Evolutionary conservation across 2,329 filamentous ascomycete species (phyloP), one percentile per base, ranked within the genome.

Genomic region (Fusarium coicis): DNA sequence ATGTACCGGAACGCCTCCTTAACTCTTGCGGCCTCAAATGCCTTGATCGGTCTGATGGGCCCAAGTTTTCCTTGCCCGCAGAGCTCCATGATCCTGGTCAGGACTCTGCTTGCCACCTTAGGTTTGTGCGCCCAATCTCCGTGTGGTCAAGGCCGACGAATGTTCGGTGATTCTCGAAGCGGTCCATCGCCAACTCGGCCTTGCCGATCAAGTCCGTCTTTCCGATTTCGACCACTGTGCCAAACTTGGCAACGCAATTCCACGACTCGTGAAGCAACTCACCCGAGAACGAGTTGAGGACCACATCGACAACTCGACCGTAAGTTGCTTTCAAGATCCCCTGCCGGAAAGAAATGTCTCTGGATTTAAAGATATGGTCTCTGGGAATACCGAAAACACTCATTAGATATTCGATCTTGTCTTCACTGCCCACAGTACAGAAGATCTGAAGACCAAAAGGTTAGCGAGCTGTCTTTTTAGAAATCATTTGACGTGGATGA

Each of bases 201-300:
- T 43, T 43, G 42, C 42, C 42, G 15, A 43, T 43, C 15, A 49
- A 32, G 28, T 49, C 46, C 19, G 28, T 49, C 26, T 49, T 49
- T 15, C 46, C 28, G 28, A 49, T 49, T 10, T 49, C 46, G 14
- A 49, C 46, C 46, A 49, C 32, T 30, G 19, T 30, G 11, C 46
- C 46, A 28, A 28, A 49, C 28, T 32, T 49, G 14, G 46, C 46
- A 16, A 49, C 28, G 18, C 46, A 49, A 7, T 30, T 30, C 46
- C 46, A 49, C 4, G 46, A 30, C 5, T 28, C 46, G 19, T 49
- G 46, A 1, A 87, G 75, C 0, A 82, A 68, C 19, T 85, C 83
- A 1, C 83, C 83, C 0, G 84, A 79, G 1, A 85, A 74, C 2
- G 82, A 82, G 72, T 85, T 85, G 10, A 86, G 76, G 1, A 84